Evolutionary conservation across 495 filamentous ascomycete species (phyloP).

Genomic region (Cetradonia linearis): DNA sequence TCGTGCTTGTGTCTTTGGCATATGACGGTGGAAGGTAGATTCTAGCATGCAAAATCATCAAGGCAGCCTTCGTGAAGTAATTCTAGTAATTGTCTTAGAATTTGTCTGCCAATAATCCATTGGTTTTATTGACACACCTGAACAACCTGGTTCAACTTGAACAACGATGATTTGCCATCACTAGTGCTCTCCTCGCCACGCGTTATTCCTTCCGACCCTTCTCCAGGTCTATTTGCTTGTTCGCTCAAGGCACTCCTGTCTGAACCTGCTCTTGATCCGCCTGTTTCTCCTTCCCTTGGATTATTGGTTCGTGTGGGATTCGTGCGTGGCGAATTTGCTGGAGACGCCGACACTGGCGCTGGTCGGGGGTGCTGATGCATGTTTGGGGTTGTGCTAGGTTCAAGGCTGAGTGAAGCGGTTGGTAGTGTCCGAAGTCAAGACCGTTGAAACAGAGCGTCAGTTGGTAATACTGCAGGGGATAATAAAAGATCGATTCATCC

Average conservation of each 20-base stretch:
- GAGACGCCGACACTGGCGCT: constrained; percentile 52
- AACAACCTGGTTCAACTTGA: constrained; percentile 81
- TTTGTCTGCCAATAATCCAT: constrained; percentile 10
- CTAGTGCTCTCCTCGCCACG: constrained; percentile 31
- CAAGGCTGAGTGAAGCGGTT: background rate
- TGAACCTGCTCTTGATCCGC: constrained; percentile 32
- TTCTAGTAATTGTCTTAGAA: constrained; percentile 47
- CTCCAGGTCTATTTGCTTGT: constrained; percentile 35
- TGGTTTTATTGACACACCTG: constrained; percentile 48
- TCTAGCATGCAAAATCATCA: constrained; percentile 73
- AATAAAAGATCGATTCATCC: background rate
- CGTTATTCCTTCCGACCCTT: constrained; percentile 35
- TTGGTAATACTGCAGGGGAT: background rate
- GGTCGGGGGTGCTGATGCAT: constrained; percentile 85
- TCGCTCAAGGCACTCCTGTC: constrained; percentile 33
- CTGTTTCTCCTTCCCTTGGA: constrained; percentile 49
- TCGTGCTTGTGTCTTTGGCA: constrained; percentile 46
- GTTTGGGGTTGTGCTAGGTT: constrained; percentile 5
- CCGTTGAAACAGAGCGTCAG: background rate
- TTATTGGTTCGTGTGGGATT: constrained; percentile 63
- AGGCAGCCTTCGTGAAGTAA: constrained; percentile 79
- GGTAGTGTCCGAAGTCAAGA: background rate
- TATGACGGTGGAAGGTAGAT: constrained; percentile 55
- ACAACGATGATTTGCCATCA: constrained; percentile 47
- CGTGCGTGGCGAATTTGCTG: constrained; percentile 54